phyloP scores from a whole-genome alignment of 345 rosid species.

The Erucastrum elatum region DNA sequence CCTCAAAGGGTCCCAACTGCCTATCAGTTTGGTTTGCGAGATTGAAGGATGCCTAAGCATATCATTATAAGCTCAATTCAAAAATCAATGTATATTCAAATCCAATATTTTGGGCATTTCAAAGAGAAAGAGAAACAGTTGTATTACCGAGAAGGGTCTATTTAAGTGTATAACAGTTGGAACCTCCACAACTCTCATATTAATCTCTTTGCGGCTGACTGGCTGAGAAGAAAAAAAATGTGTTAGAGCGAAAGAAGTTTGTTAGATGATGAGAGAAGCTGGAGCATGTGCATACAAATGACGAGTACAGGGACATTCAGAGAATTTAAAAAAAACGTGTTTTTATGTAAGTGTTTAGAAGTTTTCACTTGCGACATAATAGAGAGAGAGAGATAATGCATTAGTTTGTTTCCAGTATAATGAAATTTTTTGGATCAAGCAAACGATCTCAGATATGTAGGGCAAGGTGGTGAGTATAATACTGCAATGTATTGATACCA shows the following conservation, averaged over 20 bases:
- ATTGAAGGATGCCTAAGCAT: constrained; percentile 64
- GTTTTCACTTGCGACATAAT: background rate
- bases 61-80: constrained; percentile 28
- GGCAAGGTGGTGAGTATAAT: constrained; percentile 21
- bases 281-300: constrained; percentile 15
- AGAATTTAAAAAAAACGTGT: background rate
- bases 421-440: background rate
- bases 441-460: constrained; percentile 8
- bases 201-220: constrained; percentile 64
- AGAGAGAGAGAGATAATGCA: background rate
- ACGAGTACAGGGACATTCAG: constrained; percentile 5
- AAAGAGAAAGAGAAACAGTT: background rate
- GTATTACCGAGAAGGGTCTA: constrained; percentile 69
- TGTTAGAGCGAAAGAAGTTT: background rate
- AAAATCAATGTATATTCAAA: constrained; percentile 20
- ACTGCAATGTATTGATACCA: background rate
- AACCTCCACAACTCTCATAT: constrained; percentile 59
- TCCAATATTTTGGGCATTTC: background rate
- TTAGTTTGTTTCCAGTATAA: constrained; percentile 4
- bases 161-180: constrained; percentile 63
- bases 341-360: background rate
- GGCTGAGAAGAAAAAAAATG: constrained; percentile 46
- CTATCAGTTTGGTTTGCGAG: constrained; percentile 75
- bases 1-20: constrained; percentile 80
- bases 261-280: background rate